Percentiles rank a stretch among this genome's conserved stretches.
These are phyloP conservation scores for Hanseniaspora hatyaiensis DNA, from an alignment of 805 yeast species.

Conservation along the genomic window DNA sequence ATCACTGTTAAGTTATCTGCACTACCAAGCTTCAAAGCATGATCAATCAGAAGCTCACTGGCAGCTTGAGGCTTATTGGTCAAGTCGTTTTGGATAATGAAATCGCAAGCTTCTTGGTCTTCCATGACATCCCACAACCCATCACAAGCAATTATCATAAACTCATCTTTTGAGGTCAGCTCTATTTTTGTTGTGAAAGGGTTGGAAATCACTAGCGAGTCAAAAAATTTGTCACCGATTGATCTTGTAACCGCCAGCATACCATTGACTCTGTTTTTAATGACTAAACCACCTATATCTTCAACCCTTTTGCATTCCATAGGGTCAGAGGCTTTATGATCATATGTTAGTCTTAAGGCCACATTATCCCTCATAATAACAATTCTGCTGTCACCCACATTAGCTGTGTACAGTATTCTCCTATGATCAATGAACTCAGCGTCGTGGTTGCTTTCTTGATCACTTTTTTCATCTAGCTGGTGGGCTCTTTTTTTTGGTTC, in stretches of 20 bases:
- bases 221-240: constrained; percentile 86
- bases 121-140: constrained; percentile 92
- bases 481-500: too few species aligned
- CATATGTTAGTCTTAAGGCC: constrained; percentile 75
- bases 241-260: constrained; percentile 90
- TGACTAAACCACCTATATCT: constrained; percentile 70
- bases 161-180: constrained; percentile 52
- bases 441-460: constrained; percentile 18
- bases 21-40: constrained; percentile 66
- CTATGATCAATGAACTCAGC: constrained; percentile 36
- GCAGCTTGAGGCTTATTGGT: constrained; percentile 48
- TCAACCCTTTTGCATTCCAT: constrained; percentile 66
- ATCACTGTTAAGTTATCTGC: constrained; percentile 89
- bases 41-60: constrained; percentile 51
- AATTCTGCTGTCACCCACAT: constrained; percentile 86
- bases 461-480: too few species aligned
- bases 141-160: constrained; percentile 85
- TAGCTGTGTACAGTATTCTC: constrained; percentile 80
- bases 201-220: constrained; percentile 72
- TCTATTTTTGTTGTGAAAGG: constrained; percentile 89
- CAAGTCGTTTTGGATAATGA: constrained; percentile 38
- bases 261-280: constrained; percentile 89
- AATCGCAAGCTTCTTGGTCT: constrained; percentile 72
- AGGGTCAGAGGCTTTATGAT: constrained; percentile 80
- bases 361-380: constrained; percentile 64